Evolutionary conservation across 2,329 filamentous ascomycete genomes (phyloP), one percentile per base, ranked within the genome.

Genomic region (Phyllosticta citribraziliensis): DNA sequence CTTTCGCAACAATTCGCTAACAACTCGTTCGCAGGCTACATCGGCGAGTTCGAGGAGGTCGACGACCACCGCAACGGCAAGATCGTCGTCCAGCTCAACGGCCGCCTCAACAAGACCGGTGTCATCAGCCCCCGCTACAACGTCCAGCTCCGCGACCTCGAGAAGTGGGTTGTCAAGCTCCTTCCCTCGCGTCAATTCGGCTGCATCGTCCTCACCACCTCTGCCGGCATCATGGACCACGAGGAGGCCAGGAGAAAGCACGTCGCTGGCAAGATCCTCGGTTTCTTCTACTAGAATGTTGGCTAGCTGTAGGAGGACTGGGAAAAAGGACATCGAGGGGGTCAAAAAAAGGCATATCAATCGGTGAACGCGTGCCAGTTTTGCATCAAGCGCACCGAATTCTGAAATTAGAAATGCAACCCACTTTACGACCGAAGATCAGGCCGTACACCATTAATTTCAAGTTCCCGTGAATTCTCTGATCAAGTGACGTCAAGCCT

Each of bases 111-210:
- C 89, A 97, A 97, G 88, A 94, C 89, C 68, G 94, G 93, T 85
- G 93, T 97, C 83, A 99, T 99, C 86, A 94, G 88, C 69, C 94
- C 94, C 78, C 90, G 94, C 79, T 99, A 96, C 90, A 97, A 97
- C 86, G 89, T 99, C 80, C 91, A 93, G 79, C 91, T 99, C 75
- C 82, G 84, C 74, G 94, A 99, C 74, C 86, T 99, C 76, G 94
- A 99, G 90, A 97, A 97, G 86, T 99, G 94, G 94, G 91, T 97
- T 73, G 91, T 96, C 82, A 96, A 96, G 87, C 89, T 99, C 76
- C 87, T 99, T 68, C 94, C 94, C 70, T 92, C 94, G 70, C 94
- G 94, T 97, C 94, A 99, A 83, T 99, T 99, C 85, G 94, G 94
- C 76, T 97, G 91, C 83, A 91, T 99, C 76, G 91, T 99, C 80